Percentiles rank a stretch among this genome's conserved stretches.
These are phyloP conservation scores for Besnoitia besnoiti DNA, from an alignment of 169 alveolate species.

Conservation along the genomic window DNA sequence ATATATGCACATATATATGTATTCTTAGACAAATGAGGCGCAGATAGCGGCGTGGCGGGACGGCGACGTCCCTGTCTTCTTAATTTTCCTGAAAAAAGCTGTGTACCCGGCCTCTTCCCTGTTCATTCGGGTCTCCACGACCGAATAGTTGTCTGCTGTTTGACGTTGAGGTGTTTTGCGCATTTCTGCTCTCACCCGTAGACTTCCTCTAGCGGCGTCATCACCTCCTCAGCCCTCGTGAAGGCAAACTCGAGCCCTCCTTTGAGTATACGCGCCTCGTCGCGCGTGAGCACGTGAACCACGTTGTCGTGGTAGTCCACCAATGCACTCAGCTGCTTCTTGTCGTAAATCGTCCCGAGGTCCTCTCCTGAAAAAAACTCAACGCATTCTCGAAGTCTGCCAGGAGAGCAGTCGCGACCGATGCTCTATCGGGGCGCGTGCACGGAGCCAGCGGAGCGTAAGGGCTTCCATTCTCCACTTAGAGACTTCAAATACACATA, in stretches of 20 bases:
- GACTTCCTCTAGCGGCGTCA: slow-evolving; percentile 65
- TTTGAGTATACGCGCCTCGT: slow-evolving; percentile 63
- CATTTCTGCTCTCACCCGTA: slow-evolving; percentile 47
- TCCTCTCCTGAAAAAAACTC: slow-evolving; percentile 63
- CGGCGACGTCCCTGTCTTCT: no score
- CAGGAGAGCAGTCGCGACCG: no score
- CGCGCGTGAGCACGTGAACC: slow-evolving; percentile 56
- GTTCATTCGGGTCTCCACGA: no score
- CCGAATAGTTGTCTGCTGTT: no score
- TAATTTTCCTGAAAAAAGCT: no score
- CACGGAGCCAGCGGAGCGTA: no score
- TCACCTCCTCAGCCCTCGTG: slow-evolving; percentile 32
- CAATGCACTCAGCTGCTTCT: slow-evolving; percentile 58
- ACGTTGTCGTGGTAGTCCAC: slow-evolving; percentile 60
- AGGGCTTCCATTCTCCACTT: no score
- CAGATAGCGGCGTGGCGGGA: not conserved
- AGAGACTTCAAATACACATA: no score
- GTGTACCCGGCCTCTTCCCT: no score
- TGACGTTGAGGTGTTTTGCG: not conserved
- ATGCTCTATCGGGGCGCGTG: no score
- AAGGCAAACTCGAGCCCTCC: slow-evolving; percentile 65
- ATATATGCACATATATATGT: not conserved
- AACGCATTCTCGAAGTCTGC: no score
- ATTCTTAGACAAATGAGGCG: not conserved
- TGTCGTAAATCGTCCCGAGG: slow-evolving; percentile 59